Base-by-base conservation (phyloP, 2,329 filamentous ascomycete species). In the Colletotrichum brevisporum region DNA sequence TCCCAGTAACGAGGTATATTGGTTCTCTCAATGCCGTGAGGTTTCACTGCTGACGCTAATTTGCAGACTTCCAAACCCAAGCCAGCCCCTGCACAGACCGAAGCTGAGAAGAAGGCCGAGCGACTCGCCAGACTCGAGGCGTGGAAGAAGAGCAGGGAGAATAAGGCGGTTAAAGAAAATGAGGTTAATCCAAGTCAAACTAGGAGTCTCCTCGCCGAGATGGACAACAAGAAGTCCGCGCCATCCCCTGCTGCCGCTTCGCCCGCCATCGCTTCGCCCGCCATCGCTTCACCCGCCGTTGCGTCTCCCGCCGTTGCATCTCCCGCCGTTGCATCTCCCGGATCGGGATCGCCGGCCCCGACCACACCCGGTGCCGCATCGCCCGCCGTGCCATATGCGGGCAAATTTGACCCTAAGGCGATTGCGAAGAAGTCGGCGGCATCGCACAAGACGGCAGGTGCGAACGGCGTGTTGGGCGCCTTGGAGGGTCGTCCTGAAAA, bases 101-200 rank as follows among this genome's bases (percentile, higher is more conserved):
- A 94, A 75, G 88, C 89, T 70, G 90, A 94, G 57, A 94, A 92
- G 77, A 94, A 95, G 78, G 92, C 91, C 57, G 93, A 95, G 79
- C 86, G 93, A 71, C 85, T 94, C 51, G 93, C 93, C 31, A 95
- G 94, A 77, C 82, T 97, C 31, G 93, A 95, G 78, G 93, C 93
- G 66, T 97, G 94, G 95, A 97, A 97, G 82, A 92, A 94, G 80
- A 95, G 95, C 81, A 91, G 94, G 77, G 92, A 94, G 72, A 90
- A 90, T 77, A 91, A 91, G 74, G 91, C 91, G 74, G 88, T 88
- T 71, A 93, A 93, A 77, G 89, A 92, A 77, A 90, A 89, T 75
- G 89, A 92, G 74, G 86, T 90, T 52, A 89, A 89, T 61, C 84
- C 88, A 48, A 89, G 88, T 67, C 90, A 89, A 72, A 88, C 91